These are phyloP conservation scores for Dactylellina leptospora DNA, from an alignment of 2,329 filamentous ascomycete species.

Conservation along the genomic window DNA sequence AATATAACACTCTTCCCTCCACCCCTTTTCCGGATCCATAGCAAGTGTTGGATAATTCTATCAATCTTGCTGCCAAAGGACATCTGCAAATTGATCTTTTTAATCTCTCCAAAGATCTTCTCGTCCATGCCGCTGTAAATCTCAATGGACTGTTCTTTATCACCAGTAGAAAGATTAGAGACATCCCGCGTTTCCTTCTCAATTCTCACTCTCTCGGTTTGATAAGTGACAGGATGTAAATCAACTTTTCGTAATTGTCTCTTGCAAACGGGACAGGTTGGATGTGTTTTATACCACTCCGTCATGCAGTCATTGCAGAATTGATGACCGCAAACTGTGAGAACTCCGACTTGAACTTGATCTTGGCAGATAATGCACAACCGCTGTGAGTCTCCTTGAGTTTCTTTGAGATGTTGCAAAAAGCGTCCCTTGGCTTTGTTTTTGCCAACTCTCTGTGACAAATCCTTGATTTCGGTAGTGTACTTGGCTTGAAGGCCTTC, in stretches of 20 bases:
- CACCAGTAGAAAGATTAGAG: neutral
- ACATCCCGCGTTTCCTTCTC: constrained; percentile 67
- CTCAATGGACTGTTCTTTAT: constrained; percentile 27
- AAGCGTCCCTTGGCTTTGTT: constrained; percentile 76
- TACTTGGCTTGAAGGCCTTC: constrained; percentile 23
- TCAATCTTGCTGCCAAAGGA: constrained; percentile 93
- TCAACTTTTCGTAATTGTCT: constrained; percentile 71
- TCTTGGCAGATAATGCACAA: constrained; percentile 84
- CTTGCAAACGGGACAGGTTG: constrained; percentile 87
- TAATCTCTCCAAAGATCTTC: constrained; percentile 70
- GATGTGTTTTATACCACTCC: constrained; percentile 77
- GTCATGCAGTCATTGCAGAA: constrained; percentile 90
- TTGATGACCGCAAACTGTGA: constrained; percentile 89
- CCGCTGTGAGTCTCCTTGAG: constrained; percentile 71
- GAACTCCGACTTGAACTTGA: constrained; percentile 77
- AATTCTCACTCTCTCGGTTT: constrained; percentile 76
- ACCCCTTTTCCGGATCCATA: constrained; percentile 87
- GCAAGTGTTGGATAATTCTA: constrained; percentile 77
- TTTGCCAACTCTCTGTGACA: constrained; percentile 24
- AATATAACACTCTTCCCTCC: constrained; percentile 95
- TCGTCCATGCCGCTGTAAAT: constrained; percentile 80
- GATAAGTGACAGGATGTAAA: constrained; percentile 85
- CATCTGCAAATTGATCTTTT: constrained; percentile 75
- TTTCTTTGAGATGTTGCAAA: constrained; percentile 65
- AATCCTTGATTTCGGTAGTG: constrained; percentile 9